These are phyloP conservation scores for Mortierella sp. DNA, from an alignment of 371 early-diverging fungal species.

Conservation along the genomic window DNA sequence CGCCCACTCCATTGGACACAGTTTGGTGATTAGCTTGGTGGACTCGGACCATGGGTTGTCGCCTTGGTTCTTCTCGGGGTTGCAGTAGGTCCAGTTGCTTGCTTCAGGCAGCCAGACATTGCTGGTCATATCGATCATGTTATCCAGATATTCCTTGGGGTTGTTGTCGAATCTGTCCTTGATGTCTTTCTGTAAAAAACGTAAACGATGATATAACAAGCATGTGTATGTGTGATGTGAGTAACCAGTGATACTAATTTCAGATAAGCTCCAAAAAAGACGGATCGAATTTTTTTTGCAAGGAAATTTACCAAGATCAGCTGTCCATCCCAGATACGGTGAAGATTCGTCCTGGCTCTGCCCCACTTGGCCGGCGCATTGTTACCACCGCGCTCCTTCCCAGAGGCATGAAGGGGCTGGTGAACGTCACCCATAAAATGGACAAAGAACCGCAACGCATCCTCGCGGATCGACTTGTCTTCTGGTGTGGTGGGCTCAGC, in stretches of 20 bases:
- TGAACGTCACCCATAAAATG: conserved; percentile 66
- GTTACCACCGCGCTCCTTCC: conserved; percentile 58
- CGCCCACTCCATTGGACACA: conserved; percentile 55
- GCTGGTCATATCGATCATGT: conserved; percentile 44
- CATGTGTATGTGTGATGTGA: not conserved
- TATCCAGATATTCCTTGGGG: conserved; percentile 52
- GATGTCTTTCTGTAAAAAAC: conserved; percentile 44
- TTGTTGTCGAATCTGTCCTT: conserved; percentile 51
- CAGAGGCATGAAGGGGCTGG: conserved; percentile 63
- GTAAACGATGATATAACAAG: not conserved
- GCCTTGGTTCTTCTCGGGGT: conserved; percentile 25
- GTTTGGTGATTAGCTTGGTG: conserved; percentile 16
- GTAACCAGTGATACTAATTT: too few species aligned
- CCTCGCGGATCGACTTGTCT: conserved; percentile 38
- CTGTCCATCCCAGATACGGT: conserved; percentile 59
- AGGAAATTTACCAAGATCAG: conserved; percentile 44
- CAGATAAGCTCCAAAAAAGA: not conserved
- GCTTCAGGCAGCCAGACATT: conserved; percentile 43
- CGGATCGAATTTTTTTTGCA: not conserved
- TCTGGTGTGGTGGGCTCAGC: conserved; percentile 34
- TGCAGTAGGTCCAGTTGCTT: conserved; percentile 47
- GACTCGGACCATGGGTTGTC: conserved; percentile 51
- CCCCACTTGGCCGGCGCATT: conserved; percentile 49
- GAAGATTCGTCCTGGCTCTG: conserved; percentile 51
- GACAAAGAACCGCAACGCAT: conserved; percentile 60